A percentile compares a stretch with the other conserved stretches of the same genome.
phyloP scores from a whole-genome alignment of 805 yeast species.

The Spathaspora hagerdaliae region DNA sequence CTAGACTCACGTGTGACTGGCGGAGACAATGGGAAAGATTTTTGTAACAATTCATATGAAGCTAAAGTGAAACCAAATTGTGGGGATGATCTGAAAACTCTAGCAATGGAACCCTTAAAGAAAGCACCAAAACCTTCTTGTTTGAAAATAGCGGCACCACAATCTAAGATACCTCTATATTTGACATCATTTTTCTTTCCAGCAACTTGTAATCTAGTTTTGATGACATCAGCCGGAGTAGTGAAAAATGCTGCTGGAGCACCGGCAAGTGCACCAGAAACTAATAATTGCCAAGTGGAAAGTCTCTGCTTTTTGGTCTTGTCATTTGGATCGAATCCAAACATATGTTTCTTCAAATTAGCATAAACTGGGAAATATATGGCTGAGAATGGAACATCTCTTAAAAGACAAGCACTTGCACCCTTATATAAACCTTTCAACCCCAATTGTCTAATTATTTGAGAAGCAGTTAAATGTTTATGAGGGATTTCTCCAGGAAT shows the following conservation, averaged over 20 bases:
- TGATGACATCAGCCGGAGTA: constrained; percentile 95
- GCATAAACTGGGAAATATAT: constrained; percentile 97
- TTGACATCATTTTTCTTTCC: constrained; percentile 71
- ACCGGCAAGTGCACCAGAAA: constrained; percentile 93
- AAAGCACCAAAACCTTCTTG: constrained; percentile 87
- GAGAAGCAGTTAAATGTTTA: constrained; percentile 52
- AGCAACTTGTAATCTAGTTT: constrained; percentile 89
- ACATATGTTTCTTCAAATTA: constrained; percentile 77
- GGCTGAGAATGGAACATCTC: constrained; percentile 96
- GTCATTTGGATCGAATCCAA: constrained; percentile 75
- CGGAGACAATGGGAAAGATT: constrained; percentile 65
- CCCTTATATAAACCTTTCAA: constrained; percentile 86
- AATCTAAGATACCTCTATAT: constrained; percentile 75
- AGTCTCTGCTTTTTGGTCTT: constrained; percentile 55
- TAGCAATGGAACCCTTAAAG: constrained; percentile 94
- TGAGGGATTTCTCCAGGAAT: constrained; percentile 38
- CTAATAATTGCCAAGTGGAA: constrained; percentile 77
- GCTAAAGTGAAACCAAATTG: constrained; percentile 97
- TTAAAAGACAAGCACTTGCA: constrained; percentile 80
- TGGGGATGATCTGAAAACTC: constrained; percentile 93
- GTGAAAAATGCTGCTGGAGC: constrained; percentile 97
- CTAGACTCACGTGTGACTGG: constrained; percentile 41
- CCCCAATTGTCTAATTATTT: constrained; percentile 76
- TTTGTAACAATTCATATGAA: constrained; percentile 90
- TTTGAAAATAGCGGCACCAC: constrained; percentile 63